Base-by-base conservation (phyloP, 352 stramenopile species). In the Globisporangium canariense region DNA sequence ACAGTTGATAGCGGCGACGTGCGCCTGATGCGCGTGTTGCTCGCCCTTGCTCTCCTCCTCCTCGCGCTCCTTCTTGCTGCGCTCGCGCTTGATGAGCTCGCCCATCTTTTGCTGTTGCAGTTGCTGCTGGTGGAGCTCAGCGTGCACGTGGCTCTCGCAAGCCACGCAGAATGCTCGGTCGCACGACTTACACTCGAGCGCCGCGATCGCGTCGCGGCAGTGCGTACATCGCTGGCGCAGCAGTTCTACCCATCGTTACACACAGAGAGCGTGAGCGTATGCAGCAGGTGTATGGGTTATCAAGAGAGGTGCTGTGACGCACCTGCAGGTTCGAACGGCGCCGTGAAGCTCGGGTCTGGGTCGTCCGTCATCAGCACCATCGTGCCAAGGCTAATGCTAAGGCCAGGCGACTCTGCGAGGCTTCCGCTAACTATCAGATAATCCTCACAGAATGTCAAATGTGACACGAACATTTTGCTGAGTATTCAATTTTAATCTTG, bases 71-170 rank as follows among this genome's bases (percentile, higher is more conserved):
- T 70, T 32, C 25, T 57, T 51, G 22, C 34, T 30, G 16, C 7
- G 36, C 28, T 55, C 32, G 7, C n/a, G 57, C 46, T 53, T 52
- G 43, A 54, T 22, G 8, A 16, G 8, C 30, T 57, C n/a, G 25
- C 25, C 20, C 47, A 53, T n/a, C 22, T 8, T 36, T 8, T 8
- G 4, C 38, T 43, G 6, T 4, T 36, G 43, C 36, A 28, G 25
- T 28, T 59, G 56, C 9, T 38, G 25, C 9, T 30, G 22, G 11
- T 69, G 71, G 5, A 80, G 45, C 38, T 71, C 53, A 51, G 73
- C 71, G 74, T 91, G 83, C 4, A 73, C 70, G 16, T 62, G 25
- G 14, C 69, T 45, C 67, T 90, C 80, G 50, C 83, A 92, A 13
- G 51, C 40, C 1, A 25, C 51, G 51, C 83, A 92, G 51, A 79